Evolutionary conservation across 495 filamentous ascomycete species (phyloP), one percentile per base, ranked within the genome.

Genomic region (Hypoxylon fuscum): DNA sequence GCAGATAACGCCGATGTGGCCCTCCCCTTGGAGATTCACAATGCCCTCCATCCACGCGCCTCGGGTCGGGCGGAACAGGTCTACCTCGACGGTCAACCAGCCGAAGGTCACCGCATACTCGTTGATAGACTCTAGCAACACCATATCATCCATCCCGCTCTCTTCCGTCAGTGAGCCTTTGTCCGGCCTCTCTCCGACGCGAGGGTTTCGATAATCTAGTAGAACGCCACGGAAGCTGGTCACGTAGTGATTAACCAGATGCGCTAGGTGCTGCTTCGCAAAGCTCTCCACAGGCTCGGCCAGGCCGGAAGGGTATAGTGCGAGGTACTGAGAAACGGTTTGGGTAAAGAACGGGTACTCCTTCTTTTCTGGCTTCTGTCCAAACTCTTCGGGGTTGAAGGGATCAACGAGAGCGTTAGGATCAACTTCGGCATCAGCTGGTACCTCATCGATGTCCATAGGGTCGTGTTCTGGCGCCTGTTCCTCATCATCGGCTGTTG

Each of bases 21-120:
- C 79, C 14, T 78, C 77, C 54, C 71, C 77, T 56, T 82, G 78
- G 7, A 82, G 70, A 40, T 79, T 78, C 29, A 81, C 69, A 1
- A 68, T 70, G 29, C 79, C 79, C 64, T 82, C 79, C 70, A 82
- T 75, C 73, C 72, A 80, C 15, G 76, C 77, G 23, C 79, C 79
- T 21, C 79, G 72, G 0, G 73, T 64, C 6, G 79, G 79, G 12
- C 74, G 66, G 45, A 82, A 82, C 0, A 82, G 49, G 1, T 76
- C 71, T 9, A 77, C 76, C 17, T 80, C 76, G 14, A 73, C 76
- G 0, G 79, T 81, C 5, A 82, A 67, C 75, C 77, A 81, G 20
- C 73, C 77, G 34, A 78, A 81, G 25, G 68, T 74, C 2, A 76
- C 77, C 0, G 76, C 77, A 29, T 78, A 77, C 44, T 82, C 79